Evolutionary conservation across 2,329 filamentous ascomycete genomes (phyloP), one percentile per base, ranked within the genome.

Genomic region (Whalleya microplaca): DNA sequence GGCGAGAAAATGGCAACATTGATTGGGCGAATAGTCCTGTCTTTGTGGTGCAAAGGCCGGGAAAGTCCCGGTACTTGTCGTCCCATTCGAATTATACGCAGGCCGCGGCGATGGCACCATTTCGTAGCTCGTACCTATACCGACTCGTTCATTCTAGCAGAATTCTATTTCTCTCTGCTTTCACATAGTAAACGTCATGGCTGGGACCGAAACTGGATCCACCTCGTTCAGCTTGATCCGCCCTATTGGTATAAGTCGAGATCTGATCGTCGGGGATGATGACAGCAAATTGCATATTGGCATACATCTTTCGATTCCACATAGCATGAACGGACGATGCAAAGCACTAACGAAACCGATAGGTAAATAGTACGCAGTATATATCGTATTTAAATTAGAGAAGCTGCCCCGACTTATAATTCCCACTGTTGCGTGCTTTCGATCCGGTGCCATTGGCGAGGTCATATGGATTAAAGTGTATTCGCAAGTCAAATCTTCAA

Each of bases 21-120:
- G 64, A 72, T 71, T 72, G 70, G 69, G 44, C 48, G 41, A 51
- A 42, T 32, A 21, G 21, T 32, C 21, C 41, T 42, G 32, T 56
- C 23, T 57, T 56, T 55, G 58, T 59, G 61, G 58, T 55, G 55
- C 51, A 21, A 48, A 55, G 62, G 62, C 51, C 59, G 51, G 57
- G 50, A 20, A 52, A 47, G 51, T 64, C 59, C 61, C 59, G 53
- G 62, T 60, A 61, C 58, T 61, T 55, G 29, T 51, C 18, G 23
- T n/a, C 32, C 23, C 4, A 27, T 27, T 9, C 9, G 4, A 27
- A 4, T 27, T 27, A 27, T 37, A 37, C 32, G 32, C 32, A 37
- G 10, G 32, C 32, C 32, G 10, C 32, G 32, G 32, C 14, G 32
- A 12, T 37, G 32, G 32, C 32, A 3, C 32, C 32, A 37, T 37